These are phyloP conservation scores for Megacollybia platyphylla DNA, from an alignment of 1,284 basidiomycete species.

Conservation along the genomic window DNA sequence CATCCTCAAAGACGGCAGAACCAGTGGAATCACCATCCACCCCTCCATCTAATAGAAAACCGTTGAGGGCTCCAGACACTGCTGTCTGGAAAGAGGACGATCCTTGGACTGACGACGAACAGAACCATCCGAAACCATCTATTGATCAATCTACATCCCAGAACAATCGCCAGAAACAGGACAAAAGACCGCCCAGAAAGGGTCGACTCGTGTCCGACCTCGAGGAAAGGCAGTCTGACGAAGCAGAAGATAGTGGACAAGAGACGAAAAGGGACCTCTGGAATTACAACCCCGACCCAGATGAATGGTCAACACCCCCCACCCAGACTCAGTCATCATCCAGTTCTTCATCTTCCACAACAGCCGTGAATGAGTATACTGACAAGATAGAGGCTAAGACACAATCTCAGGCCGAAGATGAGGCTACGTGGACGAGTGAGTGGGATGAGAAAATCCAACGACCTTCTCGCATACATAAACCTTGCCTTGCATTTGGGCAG, in stretches of 20 bases:
- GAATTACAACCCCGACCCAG: background rate
- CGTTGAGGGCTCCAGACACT: background rate
- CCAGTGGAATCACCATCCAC: background rate
- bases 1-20: background rate
- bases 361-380: background rate
- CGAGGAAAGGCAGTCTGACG: background rate
- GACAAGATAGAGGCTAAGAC: background rate
- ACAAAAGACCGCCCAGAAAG: background rate
- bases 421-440: slow-evolving; percentile 1
- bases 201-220: background rate
- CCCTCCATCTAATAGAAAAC: background rate
- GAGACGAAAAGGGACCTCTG: background rate
- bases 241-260: background rate
- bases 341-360: background rate
- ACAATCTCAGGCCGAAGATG: background rate
- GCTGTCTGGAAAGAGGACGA: background rate
- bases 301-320: background rate
- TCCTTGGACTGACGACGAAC: background rate
- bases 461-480: slow-evolving; percentile 9
- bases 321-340: background rate
- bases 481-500: slow-evolving; percentile 19
- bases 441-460: slow-evolving; percentile 3
- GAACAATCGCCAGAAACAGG: background rate
- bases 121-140: background rate
- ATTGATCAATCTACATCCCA: background rate